Conservation (phyloP, 805 yeast genomes). For the Wickerhamomyces hampshirensis region DNA sequence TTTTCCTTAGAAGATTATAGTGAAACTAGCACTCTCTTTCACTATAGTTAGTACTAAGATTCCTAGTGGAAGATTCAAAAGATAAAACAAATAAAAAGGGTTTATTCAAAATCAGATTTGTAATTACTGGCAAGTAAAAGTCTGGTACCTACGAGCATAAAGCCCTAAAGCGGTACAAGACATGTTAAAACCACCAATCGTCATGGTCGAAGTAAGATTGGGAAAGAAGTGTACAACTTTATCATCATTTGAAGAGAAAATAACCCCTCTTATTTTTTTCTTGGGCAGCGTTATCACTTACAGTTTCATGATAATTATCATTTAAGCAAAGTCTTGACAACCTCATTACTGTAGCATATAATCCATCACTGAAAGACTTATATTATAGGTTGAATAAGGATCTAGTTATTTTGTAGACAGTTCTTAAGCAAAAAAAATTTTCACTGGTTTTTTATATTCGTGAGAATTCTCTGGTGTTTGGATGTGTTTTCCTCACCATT, state of each 20-base stretch:
- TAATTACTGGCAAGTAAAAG: conserved; percentile 88
- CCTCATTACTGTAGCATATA: no score
- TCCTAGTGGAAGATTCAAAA: neutral
- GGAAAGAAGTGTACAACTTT: conserved; percentile 77
- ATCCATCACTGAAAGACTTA: neutral
- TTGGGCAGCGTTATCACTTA: neutral
- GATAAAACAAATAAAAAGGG: conserved; percentile 4
- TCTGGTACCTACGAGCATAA: conserved; percentile 34
- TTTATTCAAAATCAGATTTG: conserved; percentile 47
- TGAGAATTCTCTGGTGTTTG: conserved; percentile 2
- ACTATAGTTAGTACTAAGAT: neutral
- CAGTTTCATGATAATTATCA: neutral
- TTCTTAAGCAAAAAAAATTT: conserved; percentile 1
- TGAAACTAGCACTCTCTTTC: neutral
- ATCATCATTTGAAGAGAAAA: conserved; percentile 30
- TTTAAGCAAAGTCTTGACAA: no score
- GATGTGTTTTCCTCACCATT: conserved; percentile 2
- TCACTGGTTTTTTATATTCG: neutral
- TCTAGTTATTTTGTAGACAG: neutral
- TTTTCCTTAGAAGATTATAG: neutral
- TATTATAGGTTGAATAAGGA: neutral
- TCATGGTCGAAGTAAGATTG: conserved; percentile 89
- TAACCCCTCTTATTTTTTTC: neutral
- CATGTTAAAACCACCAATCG: conserved; percentile 60
- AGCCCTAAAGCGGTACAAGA: conserved; percentile 25